phyloP scores from a whole-genome alignment of 2,329 filamentous ascomycete genomes.

The Claviceps cyperi region DNA sequence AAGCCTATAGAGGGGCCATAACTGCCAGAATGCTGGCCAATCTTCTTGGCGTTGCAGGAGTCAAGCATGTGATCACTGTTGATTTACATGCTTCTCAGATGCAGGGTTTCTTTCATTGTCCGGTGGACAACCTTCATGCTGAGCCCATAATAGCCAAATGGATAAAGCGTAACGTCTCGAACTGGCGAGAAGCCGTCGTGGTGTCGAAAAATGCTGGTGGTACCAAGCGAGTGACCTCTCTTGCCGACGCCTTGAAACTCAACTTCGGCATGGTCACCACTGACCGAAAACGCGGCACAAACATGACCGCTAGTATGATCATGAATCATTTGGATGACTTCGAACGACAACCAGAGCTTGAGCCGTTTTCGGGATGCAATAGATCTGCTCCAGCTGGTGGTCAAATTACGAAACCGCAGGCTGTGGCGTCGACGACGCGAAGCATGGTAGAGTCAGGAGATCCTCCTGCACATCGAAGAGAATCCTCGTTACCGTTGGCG shows the following conservation, averaged over 20 bases:
- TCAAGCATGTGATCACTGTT: conserved; percentile 95
- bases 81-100: conserved; percentile 96
- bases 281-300: conserved; percentile 53
- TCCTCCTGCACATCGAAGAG: conserved; percentile 23
- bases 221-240: conserved; percentile 89
- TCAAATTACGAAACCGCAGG: conserved; percentile 10
- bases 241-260: conserved; percentile 89
- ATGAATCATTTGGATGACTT: conserved; percentile 51
- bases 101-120: conserved; percentile 97
- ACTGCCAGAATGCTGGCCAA: conserved; percentile 96
- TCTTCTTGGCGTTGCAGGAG: conserved; percentile 79
- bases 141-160: conserved; percentile 91
- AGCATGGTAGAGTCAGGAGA: conserved; percentile 26
- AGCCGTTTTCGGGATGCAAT: conserved; percentile 15
- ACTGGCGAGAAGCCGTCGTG: conserved; percentile 85
- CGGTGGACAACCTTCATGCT: conserved; percentile 92
- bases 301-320: conserved; percentile 69
- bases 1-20: conserved; percentile 89
- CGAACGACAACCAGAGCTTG: conserved; percentile 30
- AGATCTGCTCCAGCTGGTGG: conserved; percentile 10
- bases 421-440: conserved; percentile 6
- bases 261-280: conserved; percentile 96
- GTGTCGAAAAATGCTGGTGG: conserved; percentile 97
- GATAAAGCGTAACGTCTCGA: conserved; percentile 77
- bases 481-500: conserved; percentile 4